phyloP scores from a whole-genome alignment of 2,329 filamentous ascomycete genomes.

The Grosmannia huntii region DNA sequence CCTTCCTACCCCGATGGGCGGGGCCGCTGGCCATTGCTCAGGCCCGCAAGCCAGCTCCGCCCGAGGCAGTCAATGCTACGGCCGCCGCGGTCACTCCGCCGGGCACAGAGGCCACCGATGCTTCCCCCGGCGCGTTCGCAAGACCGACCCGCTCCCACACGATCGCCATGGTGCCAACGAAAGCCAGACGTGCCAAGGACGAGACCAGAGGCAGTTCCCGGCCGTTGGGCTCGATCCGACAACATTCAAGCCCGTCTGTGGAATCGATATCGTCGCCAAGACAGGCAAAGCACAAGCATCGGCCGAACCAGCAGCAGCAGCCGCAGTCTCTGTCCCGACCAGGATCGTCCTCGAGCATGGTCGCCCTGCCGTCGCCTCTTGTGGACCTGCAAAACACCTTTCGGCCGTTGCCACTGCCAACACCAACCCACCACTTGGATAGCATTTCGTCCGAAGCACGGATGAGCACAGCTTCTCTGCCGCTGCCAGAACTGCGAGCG shows the following conservation, averaged over 20 bases:
- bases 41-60: slow-evolving; percentile 58
- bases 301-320: not conserved
- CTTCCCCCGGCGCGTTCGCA: slow-evolving; percentile 21
- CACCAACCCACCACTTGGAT: slow-evolving; percentile 28
- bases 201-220: slow-evolving; percentile 1
- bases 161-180: slow-evolving; percentile 37
- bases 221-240: slow-evolving; percentile 7
- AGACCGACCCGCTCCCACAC: slow-evolving; percentile 56
- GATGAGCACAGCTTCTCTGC: slow-evolving; percentile 55
- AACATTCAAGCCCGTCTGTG: slow-evolving; percentile 6
- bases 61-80: slow-evolving; percentile 31
- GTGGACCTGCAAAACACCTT: not conserved
- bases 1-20: slow-evolving; percentile 63
- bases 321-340: slow-evolving; percentile 5
- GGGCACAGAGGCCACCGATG: slow-evolving; percentile 1
- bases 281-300: slow-evolving; percentile 2
- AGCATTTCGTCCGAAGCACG: slow-evolving; percentile 44
- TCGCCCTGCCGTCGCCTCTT: slow-evolving; percentile 25
- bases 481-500: slow-evolving; percentile 47
- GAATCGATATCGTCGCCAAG: slow-evolving; percentile 7
- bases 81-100: slow-evolving; percentile 9
- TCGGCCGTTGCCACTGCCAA: not conserved
- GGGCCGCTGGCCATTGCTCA: slow-evolving; percentile 73
- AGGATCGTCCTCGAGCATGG: slow-evolving; percentile 15
- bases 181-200: slow-evolving; percentile 35